Base-by-base conservation (phyloP, 2,329 filamentous ascomycete species). In the Epichloe sibirici region DNA sequence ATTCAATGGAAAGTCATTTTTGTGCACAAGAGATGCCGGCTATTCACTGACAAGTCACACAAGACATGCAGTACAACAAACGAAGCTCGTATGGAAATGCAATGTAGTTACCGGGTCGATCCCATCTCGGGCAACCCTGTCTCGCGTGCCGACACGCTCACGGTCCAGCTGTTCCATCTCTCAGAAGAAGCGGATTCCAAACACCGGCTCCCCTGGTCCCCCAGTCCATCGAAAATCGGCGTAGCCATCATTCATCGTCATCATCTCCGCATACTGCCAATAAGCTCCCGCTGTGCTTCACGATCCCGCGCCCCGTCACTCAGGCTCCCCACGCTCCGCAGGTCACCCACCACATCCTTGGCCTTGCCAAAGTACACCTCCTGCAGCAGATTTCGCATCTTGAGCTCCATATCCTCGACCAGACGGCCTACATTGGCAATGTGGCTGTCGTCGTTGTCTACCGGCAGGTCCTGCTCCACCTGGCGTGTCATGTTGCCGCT, bases 361-460 rank as follows among this genome's bases (percentile, higher is more conserved):
- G 93, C 91, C 77, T 98, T 98, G 66, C 93, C 93, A 71, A 98
- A 98, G 74, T 98, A 98, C 48, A 98, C 93, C 72, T 98, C 93
- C 76, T 98, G 91, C 67, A 98, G 74, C 69, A 97, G 70, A 70
- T 98, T 98, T 59, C 93, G 82, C 93, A 98, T 97, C 78, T 96
- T 95, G 67, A 96, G 82, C 74, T 98, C 93, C 93, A 98, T 97
- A 69, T 98, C 93, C 76, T 98, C 93, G 50, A 98, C 90, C 65
- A 98, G 77, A 58, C 85, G 79, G 53, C 93, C 93, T 55, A 97
- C 88, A 70, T 98, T 98, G 62, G 87, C 88, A 62, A 98, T 93
- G 74, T 98, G 93, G 68, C 86, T 89, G 60, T 86, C 85, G 69
- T 97, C 91, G 63, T 85, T 86, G 61, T 95, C 89, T 39, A 96